These are phyloP conservation scores for Sphagnum tenellum DNA, from an alignment of 225 moss, liverwort and hornwort species.

Conservation along the genomic window DNA sequence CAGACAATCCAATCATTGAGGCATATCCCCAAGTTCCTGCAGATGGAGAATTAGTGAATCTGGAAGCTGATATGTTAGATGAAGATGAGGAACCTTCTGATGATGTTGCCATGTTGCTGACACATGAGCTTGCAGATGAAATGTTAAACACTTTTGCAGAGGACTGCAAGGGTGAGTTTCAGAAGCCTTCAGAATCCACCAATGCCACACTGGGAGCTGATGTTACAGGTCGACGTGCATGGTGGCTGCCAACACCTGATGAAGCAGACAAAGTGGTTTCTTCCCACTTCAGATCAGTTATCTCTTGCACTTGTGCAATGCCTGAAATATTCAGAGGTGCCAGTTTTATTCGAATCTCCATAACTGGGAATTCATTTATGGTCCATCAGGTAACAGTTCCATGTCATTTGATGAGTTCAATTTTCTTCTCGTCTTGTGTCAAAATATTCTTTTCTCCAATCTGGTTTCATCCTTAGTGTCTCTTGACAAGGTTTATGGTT, in stretches of 20 bases:
- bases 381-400: constrained; percentile 62
- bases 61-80: constrained; percentile 15
- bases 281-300: constrained; percentile 74
- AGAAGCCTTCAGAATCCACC: constrained; percentile 5
- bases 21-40: constrained; percentile 3
- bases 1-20: constrained; percentile 2
- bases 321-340: constrained; percentile 40
- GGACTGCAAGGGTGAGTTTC: constrained; percentile 9
- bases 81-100: constrained; percentile 36
- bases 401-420: too few species aligned
- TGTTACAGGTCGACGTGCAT: constrained; percentile 37
- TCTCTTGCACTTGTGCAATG: constrained; percentile 58
- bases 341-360: constrained; percentile 65
- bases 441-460: not conserved
- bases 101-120: constrained; percentile 22
- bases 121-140: constrained; percentile 30
- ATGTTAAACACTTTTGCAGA: constrained; percentile 27
- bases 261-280: constrained; percentile 69
- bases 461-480: not conserved
- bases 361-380: constrained; percentile 93
- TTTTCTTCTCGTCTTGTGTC: not conserved
- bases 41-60: not conserved
- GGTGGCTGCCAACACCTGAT: constrained; percentile 78
- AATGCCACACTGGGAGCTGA: constrained; percentile 8
- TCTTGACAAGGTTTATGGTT: not conserved